Evolutionary conservation across 176 grass and related monocot genomes (phyloP).

Genomic region (Puccinellia tenuiflora): DNA sequence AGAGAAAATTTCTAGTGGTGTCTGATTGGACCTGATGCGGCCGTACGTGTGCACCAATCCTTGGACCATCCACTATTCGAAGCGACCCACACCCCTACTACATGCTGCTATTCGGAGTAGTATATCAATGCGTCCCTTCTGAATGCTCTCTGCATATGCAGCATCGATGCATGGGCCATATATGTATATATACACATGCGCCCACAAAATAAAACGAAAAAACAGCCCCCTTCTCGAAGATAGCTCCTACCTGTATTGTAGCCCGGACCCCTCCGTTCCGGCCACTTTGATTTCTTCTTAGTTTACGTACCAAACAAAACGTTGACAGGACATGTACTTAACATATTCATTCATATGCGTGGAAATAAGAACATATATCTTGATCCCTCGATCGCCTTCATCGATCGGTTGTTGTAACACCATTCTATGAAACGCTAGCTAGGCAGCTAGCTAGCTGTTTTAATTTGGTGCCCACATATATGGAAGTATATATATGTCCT

Average conservation of each 20-base stretch:
- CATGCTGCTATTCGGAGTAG: neutral
- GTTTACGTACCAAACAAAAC: constrained; percentile 28
- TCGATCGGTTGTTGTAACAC: constrained; percentile 12
- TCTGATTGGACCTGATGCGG: constrained; percentile 29
- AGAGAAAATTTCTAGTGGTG: neutral
- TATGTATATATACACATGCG: neutral
- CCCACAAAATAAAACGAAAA: neutral
- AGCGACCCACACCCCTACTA: constrained; percentile 6
- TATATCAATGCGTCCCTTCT: neutral
- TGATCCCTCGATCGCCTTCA: neutral
- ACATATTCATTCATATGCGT: neutral
- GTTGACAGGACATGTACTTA: constrained; percentile 14
- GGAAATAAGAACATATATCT: neutral
- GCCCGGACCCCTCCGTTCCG: neutral
- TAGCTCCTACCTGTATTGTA: neutral
- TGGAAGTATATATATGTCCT: neutral
- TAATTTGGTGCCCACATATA: constrained; percentile 8
- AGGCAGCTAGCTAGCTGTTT: neutral
- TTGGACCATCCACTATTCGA: constrained; percentile 42
- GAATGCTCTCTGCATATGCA: neutral
- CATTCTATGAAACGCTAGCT: constrained; percentile 20
- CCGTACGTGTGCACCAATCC: constrained; percentile 20
- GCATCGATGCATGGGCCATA: constrained; percentile 19
- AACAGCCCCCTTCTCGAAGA: neutral
- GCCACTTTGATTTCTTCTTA: neutral